Percentiles rank a stretch among this genome's conserved stretches.
These are phyloP conservation scores for Sanghuangporus sanghuang DNA, from an alignment of 1,284 basidiomycete genomes.

Conservation along the genomic window DNA sequence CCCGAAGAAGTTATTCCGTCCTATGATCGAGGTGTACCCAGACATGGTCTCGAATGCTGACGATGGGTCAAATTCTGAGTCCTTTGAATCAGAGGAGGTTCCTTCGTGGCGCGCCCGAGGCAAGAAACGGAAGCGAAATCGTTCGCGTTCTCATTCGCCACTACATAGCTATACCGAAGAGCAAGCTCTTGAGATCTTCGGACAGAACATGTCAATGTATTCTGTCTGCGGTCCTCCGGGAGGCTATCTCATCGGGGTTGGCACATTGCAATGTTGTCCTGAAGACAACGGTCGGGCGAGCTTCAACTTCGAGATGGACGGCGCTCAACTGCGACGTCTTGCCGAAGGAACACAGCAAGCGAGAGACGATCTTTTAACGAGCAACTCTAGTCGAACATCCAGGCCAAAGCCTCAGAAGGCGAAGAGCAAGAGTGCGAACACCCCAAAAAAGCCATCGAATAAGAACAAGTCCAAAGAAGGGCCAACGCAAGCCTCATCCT, in stretches of 20 bases:
- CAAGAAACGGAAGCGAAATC: not conserved
- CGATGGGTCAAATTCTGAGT: not conserved
- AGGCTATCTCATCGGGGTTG: not conserved
- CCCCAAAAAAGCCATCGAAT: not conserved
- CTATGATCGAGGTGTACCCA: not conserved
- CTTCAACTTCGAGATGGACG: not conserved
- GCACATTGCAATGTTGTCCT: not conserved
- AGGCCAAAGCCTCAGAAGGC: not conserved
- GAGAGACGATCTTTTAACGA: not conserved
- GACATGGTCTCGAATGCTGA: not conserved
- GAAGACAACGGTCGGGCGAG: not conserved
- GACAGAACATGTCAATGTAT: not conserved
- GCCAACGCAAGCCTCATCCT: not conserved
- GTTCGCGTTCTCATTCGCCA: not conserved
- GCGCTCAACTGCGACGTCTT: not conserved
- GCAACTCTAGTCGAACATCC: not conserved
- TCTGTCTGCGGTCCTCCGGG: not conserved
- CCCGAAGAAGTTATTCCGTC: not conserved
- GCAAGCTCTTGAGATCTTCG: not conserved
- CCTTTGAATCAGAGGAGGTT: not conserved
- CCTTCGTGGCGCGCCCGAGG: not conserved
- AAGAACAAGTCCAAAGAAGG: not conserved
- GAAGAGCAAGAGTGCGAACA: not conserved
- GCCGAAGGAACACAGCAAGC: not conserved
- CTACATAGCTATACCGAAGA: not conserved